Evolutionary conservation across 352 stramenopile genomes (phyloP), one percentile per base, ranked within the genome.

Genomic region (Phytophthora vignae): DNA sequence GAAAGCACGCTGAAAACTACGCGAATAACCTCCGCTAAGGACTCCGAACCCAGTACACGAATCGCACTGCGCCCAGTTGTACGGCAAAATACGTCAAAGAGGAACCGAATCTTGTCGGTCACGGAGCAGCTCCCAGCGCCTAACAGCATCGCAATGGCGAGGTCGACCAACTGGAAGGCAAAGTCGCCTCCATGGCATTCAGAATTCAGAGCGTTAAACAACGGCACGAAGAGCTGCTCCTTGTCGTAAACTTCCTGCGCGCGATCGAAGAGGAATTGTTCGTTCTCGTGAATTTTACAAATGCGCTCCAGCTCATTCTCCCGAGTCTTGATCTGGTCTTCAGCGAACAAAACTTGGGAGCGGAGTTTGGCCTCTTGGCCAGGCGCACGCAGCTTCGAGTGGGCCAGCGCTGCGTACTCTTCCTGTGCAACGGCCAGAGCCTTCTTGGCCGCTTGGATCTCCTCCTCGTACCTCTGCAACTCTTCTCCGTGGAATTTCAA

Each of bases 201-300:
- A 4, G 49, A 14, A 46, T 78, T 76, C 6, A 93, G 55, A 50
- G 75, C 80, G 11, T 54, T 68, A 48, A 90, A 96, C 15, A 92
- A 79, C 25, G 87, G 80, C 8, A 87, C 64, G 60, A 93, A 94
- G n/a, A 85, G 69, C 54, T 89, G 71, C 71, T 96, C 87, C 42
- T 77, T 77, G 22, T 88, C 74, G 40, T 80, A 86, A 4, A 85
- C 57, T 21, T 80, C 70, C 25, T 94, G 80, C 0, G 84, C 87
- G 17, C 87, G 84, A 31, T 86, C 76, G 9, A 92, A 73, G 15
- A 96, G 68, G 53, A 94, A 96, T 42, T 93, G 75, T 36, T 96
- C 89, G 56, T 91, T 78, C 8, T 92, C 85, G n/a, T 88, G 77
- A 19, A 87, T 60, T 11, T 19, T 31, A 9, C 84, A 92, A 19